Conservation (phyloP, 2,329 filamentous ascomycete species). For the Hymenoscyphus infarciens region DNA sequence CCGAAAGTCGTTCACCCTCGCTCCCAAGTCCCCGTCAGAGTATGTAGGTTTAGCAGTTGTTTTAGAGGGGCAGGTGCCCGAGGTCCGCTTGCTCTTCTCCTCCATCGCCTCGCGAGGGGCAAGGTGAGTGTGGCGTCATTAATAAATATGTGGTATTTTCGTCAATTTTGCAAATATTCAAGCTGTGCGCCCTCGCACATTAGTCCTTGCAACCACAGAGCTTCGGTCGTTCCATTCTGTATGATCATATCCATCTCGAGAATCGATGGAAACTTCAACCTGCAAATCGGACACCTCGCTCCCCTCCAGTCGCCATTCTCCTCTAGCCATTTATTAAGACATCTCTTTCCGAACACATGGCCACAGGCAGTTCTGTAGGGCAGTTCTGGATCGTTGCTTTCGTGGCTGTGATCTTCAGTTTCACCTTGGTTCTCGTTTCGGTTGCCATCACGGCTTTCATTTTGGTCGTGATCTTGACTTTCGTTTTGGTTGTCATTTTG, state of each 20-base stretch:
- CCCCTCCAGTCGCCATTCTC: background rate
- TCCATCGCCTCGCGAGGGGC: background rate
- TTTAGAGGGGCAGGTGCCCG: too few relatives aligned
- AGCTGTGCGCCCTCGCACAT: background rate
- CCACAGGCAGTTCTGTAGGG: background rate
- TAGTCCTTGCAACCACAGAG: background rate
- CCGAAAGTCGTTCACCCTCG: too few relatives aligned
- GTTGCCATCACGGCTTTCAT: background rate
- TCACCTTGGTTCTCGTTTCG: too few relatives aligned
- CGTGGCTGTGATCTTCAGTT: background rate
- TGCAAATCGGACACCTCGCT: background rate
- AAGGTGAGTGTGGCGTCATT: background rate
- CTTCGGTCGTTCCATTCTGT: background rate
- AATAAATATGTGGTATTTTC: slow-evolving; percentile 1
- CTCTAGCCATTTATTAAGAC: background rate
- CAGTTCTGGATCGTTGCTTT: background rate
- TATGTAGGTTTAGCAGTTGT: too few relatives aligned
- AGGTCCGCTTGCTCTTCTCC: background rate
- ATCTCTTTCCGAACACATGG: background rate
- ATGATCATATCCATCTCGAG: background rate
- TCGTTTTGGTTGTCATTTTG: background rate
- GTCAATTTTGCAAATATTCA: background rate
- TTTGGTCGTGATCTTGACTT: too few relatives aligned
- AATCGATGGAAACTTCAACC: background rate
- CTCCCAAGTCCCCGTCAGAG: too few relatives aligned